Evolutionary conservation across 202 grass and related monocot species (phyloP), one percentile per base, ranked within the genome.

Genomic region (Bolboschoenoplectus hybrid): DNA sequence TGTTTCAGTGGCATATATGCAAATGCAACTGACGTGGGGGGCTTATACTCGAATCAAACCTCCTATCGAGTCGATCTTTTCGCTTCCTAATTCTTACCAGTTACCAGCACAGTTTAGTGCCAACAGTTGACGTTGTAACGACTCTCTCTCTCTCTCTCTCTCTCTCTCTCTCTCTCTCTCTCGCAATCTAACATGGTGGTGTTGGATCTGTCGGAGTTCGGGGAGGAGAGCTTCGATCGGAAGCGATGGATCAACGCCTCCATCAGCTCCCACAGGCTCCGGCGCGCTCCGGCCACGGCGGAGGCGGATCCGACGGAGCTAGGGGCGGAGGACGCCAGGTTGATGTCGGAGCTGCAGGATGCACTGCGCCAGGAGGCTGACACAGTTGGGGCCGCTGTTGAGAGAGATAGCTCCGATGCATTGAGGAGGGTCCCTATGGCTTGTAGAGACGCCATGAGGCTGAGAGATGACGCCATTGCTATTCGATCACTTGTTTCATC

Each of bases 211-310:
- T 77, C 85, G 80, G 97, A 96, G 89, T 96, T 99, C 86, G 92
- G 91, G 39, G 89, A 91, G 85, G 93, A 97, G 75, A 88, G 86
- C 7, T 99, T 99, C 82, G 92, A 99, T 83, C 90, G 89, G 70
- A 99, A 99, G 88, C 90, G 90, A 82, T 97, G 97, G 97, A 99
- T 96, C 93, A 99, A 99, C 86, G 92, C 90, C 74, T 92, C 97
- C 75, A 85, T 99, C 83, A 89, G 88, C 46, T 89, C 93, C 64
- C 93, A 94, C 77, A 89, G 91, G 45, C 91, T 95, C 77, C 93
- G 95, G 3, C 93, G 93, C 60, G 91, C 89, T 91, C 86, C 93
- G 36, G 81, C 91, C 87, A 89, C 90, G 60, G 82, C 88, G 67
- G 91, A 95, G 63, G 36, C 65, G 34, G 82, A 84, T 51, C 47